These are phyloP conservation scores for Alternaria solani DNA, from an alignment of 2,329 filamentous ascomycete genomes.

Conservation along the genomic window DNA sequence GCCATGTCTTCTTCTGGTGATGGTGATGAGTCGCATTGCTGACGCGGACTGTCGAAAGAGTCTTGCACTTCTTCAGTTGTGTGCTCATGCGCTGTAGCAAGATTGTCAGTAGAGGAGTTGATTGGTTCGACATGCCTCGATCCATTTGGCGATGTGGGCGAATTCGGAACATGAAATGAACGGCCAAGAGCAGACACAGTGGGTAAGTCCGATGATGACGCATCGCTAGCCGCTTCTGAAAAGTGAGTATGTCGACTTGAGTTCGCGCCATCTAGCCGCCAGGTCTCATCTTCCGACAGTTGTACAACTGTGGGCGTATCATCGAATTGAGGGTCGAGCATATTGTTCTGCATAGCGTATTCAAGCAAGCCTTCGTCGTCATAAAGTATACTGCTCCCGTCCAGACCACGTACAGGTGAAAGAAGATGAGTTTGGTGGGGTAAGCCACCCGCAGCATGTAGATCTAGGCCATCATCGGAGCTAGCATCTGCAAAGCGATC, in stretches of 20 bases:
- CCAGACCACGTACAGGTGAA: constrained; percentile 25
- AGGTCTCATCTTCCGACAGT: constrained; percentile 8
- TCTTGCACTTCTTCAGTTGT: constrained; percentile 13
- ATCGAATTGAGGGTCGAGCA: constrained; percentile 40
- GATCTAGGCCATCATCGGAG: constrained; percentile 45
- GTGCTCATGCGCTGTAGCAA: constrained; percentile 24
- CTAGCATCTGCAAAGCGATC: constrained; percentile 54
- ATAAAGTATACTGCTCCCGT: constrained; percentile 43
- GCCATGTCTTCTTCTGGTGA: constrained; percentile 37
- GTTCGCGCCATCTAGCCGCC: constrained; percentile 17
- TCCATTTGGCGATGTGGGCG: constrained; percentile 15
- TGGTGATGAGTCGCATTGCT: constrained; percentile 13
- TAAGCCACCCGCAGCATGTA: constrained; percentile 16
- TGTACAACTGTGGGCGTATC: constrained; percentile 16
- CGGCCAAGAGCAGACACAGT: constrained; percentile 37
- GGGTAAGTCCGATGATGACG: constrained; percentile 28
- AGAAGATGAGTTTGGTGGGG: constrained; percentile 18
- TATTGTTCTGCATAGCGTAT: constrained; percentile 43
- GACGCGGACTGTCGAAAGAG: constrained; percentile 6
- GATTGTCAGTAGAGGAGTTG: constrained; percentile 22
- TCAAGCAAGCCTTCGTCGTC: constrained; percentile 47
- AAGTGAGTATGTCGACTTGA: constrained; percentile 22
- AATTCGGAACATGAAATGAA: constrained; percentile 23
- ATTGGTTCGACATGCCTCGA: constrained; percentile 15
- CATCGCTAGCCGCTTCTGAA: constrained; percentile 26